A percentile compares a stretch with the other conserved stretches of the same genome.
These are phyloP conservation scores for Botrytis aclada DNA, from an alignment of 2,329 filamentous ascomycete species.

Conservation along the genomic window DNA sequence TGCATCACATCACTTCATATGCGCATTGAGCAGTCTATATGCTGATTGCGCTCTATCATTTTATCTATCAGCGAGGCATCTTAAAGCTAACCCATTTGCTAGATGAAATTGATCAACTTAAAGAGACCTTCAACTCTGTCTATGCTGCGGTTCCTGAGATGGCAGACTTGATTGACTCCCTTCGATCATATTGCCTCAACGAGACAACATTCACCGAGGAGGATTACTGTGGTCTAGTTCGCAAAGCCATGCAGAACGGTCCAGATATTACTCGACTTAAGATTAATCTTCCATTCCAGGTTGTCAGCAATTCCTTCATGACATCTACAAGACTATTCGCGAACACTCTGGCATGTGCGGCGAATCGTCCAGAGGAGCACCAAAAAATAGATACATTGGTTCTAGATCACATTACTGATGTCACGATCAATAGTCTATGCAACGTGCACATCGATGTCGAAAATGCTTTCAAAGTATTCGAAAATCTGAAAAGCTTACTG, in stretches of 20 bases:
- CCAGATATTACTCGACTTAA: slow-evolving; percentile 47
- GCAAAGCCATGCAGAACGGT: slow-evolving; percentile 45
- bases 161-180: slow-evolving; percentile 44
- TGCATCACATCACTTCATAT: background rate
- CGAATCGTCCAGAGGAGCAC: slow-evolving; percentile 45
- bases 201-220: slow-evolving; percentile 48
- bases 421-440: slow-evolving; percentile 48
- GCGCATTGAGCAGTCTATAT: background rate
- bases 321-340: slow-evolving; percentile 52
- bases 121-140: slow-evolving; percentile 45
- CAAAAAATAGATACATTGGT: slow-evolving; percentile 46
- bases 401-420: slow-evolving; percentile 50
- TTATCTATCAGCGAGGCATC: background rate
- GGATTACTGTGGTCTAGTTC: slow-evolving; percentile 45
- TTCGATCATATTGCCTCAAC: slow-evolving; percentile 50
- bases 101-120: slow-evolving; percentile 51
- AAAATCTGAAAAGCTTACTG: slow-evolving; percentile 45
- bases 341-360: slow-evolving; percentile 50
- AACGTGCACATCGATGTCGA: slow-evolving; percentile 50
- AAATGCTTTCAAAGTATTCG: slow-evolving; percentile 47
- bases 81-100: slow-evolving; percentile 19
- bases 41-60: background rate
- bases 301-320: slow-evolving; percentile 46
- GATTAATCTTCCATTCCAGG: slow-evolving; percentile 51
- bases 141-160: slow-evolving; percentile 42